A percentile compares a stretch with the other conserved stretches of the same genome.
Evolutionary conservation across 2,329 filamentous ascomycete genomes (phyloP).

Genomic region (Acrodontium crateriforme): DNA sequence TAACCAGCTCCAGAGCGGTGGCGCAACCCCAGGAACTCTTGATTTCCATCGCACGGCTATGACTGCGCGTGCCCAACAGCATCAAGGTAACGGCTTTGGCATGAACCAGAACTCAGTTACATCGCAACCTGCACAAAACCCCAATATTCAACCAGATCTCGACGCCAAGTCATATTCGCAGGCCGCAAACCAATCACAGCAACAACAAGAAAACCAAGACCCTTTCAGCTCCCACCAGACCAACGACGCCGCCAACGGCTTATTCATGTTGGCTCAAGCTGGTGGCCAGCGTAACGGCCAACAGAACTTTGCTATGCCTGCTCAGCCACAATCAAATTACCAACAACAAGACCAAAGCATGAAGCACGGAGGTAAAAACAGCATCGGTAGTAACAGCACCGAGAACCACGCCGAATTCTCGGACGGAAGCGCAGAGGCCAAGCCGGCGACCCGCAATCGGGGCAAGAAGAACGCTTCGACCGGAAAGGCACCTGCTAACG

Average conservation of each 20-base stretch:
- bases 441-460: slow-evolving; percentile 48
- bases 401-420: slow-evolving; percentile 50
- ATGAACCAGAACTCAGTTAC: slow-evolving; percentile 25
- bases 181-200: slow-evolving; percentile 31
- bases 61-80: slow-evolving; percentile 55
- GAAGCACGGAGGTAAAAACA: slow-evolving; percentile 30
- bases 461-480: slow-evolving; percentile 46
- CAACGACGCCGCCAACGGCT: slow-evolving; percentile 86
- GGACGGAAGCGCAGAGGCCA: slow-evolving; percentile 51
- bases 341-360: slow-evolving; percentile 21
- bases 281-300: slow-evolving; percentile 44
- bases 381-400: slow-evolving; percentile 46
- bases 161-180: slow-evolving; percentile 39
- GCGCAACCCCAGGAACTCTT: slow-evolving; percentile 75
- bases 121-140: slow-evolving; percentile 29
- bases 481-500: slow-evolving; percentile 41
- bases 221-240: slow-evolving; percentile 77
- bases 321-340: slow-evolving; percentile 32
- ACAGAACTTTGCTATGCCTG: slow-evolving; percentile 31
- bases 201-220: slow-evolving; percentile 34
- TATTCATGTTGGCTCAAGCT: slow-evolving; percentile 77
- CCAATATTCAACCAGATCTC: slow-evolving; percentile 25
- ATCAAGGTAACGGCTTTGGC: slow-evolving; percentile 25
- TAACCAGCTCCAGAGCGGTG: slow-evolving; percentile 63
- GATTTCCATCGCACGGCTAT: slow-evolving; percentile 93